Evolutionary conservation across 2,329 filamentous ascomycete genomes (phyloP).

Genomic region (Rhexocercosporidium sp.): DNA sequence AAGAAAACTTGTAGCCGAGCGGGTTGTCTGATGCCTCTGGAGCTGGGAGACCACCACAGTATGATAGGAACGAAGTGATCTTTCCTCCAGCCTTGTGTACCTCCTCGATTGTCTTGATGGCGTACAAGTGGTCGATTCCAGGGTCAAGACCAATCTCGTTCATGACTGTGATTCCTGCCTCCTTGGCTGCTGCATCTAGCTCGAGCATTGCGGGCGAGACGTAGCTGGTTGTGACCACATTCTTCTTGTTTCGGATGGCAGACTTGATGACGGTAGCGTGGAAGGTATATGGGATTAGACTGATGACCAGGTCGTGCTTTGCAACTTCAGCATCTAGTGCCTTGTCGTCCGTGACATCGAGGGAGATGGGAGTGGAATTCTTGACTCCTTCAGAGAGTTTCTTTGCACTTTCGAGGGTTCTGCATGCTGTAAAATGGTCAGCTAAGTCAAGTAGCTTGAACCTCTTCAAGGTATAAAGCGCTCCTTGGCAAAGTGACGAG

Average conservation of each 20-base stretch:
- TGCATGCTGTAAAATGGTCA: constrained; percentile 65
- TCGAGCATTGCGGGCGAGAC: constrained; percentile 92
- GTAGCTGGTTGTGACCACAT: constrained; percentile 95
- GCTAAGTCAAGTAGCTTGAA: no score
- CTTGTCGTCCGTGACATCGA: constrained; percentile 79
- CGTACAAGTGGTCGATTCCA: constrained; percentile 75
- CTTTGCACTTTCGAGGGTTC: constrained; percentile 79
- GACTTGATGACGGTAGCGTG: constrained; percentile 91
- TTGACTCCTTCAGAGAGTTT: constrained; percentile 74
- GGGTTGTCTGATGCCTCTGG: constrained; percentile 84
- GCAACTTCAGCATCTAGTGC: constrained; percentile 82
- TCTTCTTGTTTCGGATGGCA: constrained; percentile 90
- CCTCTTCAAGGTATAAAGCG: no score
- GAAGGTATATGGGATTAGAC: constrained; percentile 89
- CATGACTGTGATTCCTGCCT: constrained; percentile 94
- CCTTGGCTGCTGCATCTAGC: constrained; percentile 81
- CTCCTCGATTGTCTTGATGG: constrained; percentile 84
- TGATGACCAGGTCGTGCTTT: constrained; percentile 80
- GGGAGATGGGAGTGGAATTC: constrained; percentile 75
- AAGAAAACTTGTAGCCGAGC: constrained; percentile 89
- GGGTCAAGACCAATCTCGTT: constrained; percentile 90
- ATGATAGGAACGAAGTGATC: constrained; percentile 80
- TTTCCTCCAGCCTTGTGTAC: constrained; percentile 90
- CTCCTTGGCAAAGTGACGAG: no score
- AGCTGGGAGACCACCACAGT: constrained; percentile 80